Conservation (phyloP, 352 stramenopile species). For the Phytopythium cucurbitacearum region DNA sequence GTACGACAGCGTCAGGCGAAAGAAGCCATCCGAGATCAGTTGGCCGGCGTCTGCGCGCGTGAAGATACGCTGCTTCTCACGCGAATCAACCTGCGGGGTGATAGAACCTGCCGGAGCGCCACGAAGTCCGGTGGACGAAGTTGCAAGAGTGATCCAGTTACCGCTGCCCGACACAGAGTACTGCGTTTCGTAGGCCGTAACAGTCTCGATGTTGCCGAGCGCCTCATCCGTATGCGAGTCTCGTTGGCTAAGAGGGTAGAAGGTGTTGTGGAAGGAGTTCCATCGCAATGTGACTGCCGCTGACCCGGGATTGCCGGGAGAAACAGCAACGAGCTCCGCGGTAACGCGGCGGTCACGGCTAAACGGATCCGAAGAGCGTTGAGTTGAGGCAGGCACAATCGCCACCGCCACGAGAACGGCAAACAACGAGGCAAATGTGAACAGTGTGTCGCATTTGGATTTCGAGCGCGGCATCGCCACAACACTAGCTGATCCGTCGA, state of each 20-base stretch:
- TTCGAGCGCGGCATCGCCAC: too few species aligned
- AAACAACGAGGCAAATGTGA: not conserved
- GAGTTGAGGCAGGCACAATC: not conserved
- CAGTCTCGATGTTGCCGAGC: slow-evolving; percentile 17
- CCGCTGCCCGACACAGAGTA: slow-evolving; percentile 38
- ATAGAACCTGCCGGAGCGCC: not conserved
- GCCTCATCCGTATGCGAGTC: slow-evolving; percentile 4
- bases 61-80: slow-evolving; percentile 31
- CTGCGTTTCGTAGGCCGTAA: slow-evolving; percentile 55
- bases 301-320: slow-evolving; percentile 34
- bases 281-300: slow-evolving; percentile 36
- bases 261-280: slow-evolving; percentile 31
- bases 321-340: slow-evolving; percentile 23
- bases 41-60: slow-evolving; percentile 42
- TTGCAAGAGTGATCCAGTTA: slow-evolving; percentile 29
- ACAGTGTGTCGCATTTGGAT: too few species aligned
- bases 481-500: too few species aligned
- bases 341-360: slow-evolving; percentile 15
- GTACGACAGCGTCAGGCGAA: slow-evolving; percentile 41
- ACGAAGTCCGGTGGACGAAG: slow-evolving; percentile 26
- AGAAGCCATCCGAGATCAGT: slow-evolving; percentile 46
- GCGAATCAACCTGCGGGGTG: slow-evolving; percentile 12
- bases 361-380: slow-evolving; percentile 2
- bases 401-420: not conserved
- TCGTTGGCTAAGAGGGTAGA: slow-evolving; percentile 7